Conservation (phyloP, 1,139 yeast genomes). For the Ashbya aceris region DNA sequence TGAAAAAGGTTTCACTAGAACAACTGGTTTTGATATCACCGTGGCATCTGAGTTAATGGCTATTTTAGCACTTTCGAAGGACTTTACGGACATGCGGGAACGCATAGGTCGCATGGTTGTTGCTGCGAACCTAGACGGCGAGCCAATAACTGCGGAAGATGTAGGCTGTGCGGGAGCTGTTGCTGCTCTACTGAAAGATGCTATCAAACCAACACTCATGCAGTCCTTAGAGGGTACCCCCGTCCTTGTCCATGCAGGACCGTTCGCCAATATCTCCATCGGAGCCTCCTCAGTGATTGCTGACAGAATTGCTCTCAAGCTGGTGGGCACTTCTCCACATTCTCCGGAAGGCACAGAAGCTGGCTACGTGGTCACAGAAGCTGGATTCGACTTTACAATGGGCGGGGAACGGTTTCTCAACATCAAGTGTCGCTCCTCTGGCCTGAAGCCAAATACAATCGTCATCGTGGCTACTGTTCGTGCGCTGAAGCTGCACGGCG, state of each 20-base stretch:
- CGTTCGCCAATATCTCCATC: constrained; percentile 76
- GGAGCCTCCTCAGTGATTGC: constrained; percentile 80
- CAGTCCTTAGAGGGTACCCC: constrained; percentile 82
- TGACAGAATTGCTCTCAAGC: constrained; percentile 61
- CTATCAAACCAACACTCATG: constrained; percentile 78
- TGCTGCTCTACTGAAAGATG: constrained; percentile 69
- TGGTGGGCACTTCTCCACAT: constrained; percentile 42
- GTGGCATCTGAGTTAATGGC: constrained; percentile 83
- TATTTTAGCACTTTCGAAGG: constrained; percentile 60
- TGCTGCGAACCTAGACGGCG: constrained; percentile 54
- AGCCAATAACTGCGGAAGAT: constrained; percentile 69
- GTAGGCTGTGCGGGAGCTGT: constrained; percentile 76
- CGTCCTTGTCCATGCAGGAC: constrained; percentile 79
- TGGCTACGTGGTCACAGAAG: constrained; percentile 76
- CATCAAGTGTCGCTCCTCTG: constrained; percentile 71
- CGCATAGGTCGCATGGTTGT: constrained; percentile 66
- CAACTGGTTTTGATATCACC: constrained; percentile 71
- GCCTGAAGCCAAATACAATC: constrained; percentile 61
- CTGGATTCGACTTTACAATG: constrained; percentile 83
- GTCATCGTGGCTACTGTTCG: constrained; percentile 74
- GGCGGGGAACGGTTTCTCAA: constrained; percentile 81
- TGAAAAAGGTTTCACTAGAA: constrained; percentile 65
- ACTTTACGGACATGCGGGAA: constrained; percentile 55
- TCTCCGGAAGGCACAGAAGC: constrained; percentile 35
- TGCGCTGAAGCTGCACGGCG: constrained; percentile 75